Conservation (phyloP, 331 rosid species). For the Rhamnella rubrinervis region DNA sequence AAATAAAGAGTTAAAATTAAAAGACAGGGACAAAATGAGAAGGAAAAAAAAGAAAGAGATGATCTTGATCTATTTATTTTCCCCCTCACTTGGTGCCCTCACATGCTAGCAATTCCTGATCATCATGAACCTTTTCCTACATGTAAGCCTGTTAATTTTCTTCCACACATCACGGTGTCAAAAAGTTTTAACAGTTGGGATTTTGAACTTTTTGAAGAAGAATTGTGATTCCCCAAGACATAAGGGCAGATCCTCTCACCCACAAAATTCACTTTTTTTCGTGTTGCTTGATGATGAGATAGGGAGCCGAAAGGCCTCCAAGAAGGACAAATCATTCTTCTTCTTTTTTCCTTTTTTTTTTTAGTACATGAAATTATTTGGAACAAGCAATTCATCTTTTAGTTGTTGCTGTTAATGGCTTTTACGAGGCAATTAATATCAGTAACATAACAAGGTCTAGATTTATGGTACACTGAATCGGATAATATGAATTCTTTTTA, state of each 20-base stretch:
- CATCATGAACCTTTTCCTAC: no score
- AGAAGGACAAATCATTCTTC: not conserved
- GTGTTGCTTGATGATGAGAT: not conserved
- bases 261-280: not conserved
- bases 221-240: slow-evolving; percentile 1
- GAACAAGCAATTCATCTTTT: no score
- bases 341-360: not conserved
- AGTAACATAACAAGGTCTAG: not conserved
- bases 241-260: not conserved
- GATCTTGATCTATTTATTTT: no score
- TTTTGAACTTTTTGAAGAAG: slow-evolving; percentile 2
- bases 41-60: no score
- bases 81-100: no score
- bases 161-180: not conserved
- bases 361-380: no score
- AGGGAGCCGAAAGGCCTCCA: slow-evolving; percentile 1
- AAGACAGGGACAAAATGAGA: no score
- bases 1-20: no score
- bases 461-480: not conserved
- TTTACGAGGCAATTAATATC: no score
- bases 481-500: not conserved
- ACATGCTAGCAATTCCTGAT: no score
- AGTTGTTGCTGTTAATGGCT: no score
- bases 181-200: not conserved
- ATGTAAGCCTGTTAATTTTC: not conserved